A percentile compares a stretch with the other conserved stretches of the same genome.
These are phyloP conservation scores for Cladophialophora exuberans DNA, from an alignment of 2,329 filamentous ascomycete genomes.

Conservation along the genomic window DNA sequence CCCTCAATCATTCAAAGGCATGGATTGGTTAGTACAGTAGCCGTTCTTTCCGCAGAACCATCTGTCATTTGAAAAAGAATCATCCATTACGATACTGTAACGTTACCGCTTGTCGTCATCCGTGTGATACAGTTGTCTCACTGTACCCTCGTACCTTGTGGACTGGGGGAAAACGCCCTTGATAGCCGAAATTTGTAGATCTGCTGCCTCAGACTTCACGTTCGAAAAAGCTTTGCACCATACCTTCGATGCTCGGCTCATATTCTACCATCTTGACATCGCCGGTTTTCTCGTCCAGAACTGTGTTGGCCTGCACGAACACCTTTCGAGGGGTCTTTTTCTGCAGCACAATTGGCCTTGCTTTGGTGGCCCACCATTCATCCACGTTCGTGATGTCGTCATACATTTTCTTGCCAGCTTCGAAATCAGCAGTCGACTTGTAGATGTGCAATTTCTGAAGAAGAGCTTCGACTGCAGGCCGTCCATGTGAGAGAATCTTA, in stretches of 20 bases:
- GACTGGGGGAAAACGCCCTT: no score
- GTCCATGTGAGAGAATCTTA: conserved; percentile 83
- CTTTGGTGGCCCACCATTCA: conserved; percentile 80
- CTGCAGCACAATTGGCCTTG: conserved; percentile 67
- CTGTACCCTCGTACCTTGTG: no score
- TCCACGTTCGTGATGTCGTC: conserved; percentile 80
- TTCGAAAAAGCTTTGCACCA: conserved; percentile 82
- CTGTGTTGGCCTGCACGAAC: conserved; percentile 92
- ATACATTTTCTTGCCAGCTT: conserved; percentile 77
- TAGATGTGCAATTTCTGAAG: conserved; percentile 91
- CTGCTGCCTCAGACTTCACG: conserved; percentile 41
- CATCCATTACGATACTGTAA: no score
- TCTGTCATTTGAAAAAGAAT: no score
- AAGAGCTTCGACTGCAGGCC: conserved; percentile 81
- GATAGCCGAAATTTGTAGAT: not conserved
- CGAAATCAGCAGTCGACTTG: conserved; percentile 85
- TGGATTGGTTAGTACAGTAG: no score
- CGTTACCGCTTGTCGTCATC: no score
- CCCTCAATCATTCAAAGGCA: no score
- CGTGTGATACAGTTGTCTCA: no score
- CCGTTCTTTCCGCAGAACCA: no score
- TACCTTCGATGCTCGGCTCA: conserved; percentile 75
- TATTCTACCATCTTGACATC: conserved; percentile 83
- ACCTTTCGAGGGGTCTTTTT: conserved; percentile 67
- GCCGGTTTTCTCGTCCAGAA: conserved; percentile 68